Base-by-base conservation (phyloP, 2,329 filamentous ascomycete species). In the Phyllosticta capitalensis region DNA sequence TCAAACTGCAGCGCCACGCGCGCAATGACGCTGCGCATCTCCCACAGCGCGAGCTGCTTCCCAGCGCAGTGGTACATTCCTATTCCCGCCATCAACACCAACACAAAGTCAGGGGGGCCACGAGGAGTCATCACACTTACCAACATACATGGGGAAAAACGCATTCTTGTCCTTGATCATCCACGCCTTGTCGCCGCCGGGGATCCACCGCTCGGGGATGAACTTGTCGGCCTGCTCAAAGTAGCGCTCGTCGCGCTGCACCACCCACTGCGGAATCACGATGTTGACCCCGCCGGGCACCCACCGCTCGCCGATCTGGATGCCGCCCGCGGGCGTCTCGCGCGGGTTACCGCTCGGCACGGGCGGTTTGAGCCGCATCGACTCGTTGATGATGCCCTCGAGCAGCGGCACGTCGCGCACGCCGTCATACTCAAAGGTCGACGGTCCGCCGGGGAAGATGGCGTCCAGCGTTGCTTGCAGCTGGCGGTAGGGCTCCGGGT, bases 61-160 rank as follows among this genome's bases (percentile, higher is more conserved):
- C 87, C 87, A 58, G 90, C 88, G 67, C 87, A 90, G 1, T 85
- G 85, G 10, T 87, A 75, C 0, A 86, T 83, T 0, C 87, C 87
- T 62, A 89, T 76, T 5, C 7, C 9, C 14, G 20, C 10, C 2
- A 26, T 58, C 9, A 48, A 20, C 17, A 45, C n/a, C 3, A 5
- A 26, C n/a, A 26, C 26, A 3, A 28, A 24, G 12, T 17, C 24
- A 19, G 21, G 6, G 20, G n/a, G n/a, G 26, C 9, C 21, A 50
- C n/a, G 7, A 12, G n/a, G 12, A 20, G 2, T 17, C 51, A 14
- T 48, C n/a, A 3, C 20, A 59, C 56, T 55, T 30, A 55, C 57
- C 57, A 26, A 59, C 17, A 24, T 59, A 52, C 21, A 59, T 54
- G n/a, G 57, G 57, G 45, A 59, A 59, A 19, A 30, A 60, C 1